Percentiles rank a stretch among this genome's conserved stretches.
These are phyloP conservation scores for Backusella psychrophila DNA, from an alignment of 192 early-diverging fungal genomes.

Conservation along the genomic window DNA sequence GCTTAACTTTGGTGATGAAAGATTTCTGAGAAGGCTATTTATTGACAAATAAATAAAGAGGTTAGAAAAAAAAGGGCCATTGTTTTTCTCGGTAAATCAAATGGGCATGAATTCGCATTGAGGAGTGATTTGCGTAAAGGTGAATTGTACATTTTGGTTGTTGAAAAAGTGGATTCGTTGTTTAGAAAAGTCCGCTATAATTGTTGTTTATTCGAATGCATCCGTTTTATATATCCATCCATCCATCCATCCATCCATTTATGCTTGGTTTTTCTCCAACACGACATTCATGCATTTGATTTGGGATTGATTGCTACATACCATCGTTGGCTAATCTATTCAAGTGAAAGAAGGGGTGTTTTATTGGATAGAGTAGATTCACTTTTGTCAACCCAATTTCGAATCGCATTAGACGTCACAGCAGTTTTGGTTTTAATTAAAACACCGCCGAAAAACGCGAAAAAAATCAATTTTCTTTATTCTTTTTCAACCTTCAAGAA, in stretches of 20 bases:
- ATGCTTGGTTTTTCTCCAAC: not conserved
- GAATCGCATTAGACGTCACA: not conserved
- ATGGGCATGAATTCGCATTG: not conserved
- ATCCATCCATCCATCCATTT: not conserved
- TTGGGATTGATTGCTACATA: not conserved
- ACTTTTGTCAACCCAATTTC: not conserved
- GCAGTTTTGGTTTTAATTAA: not conserved
- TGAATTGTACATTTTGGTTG: no score
- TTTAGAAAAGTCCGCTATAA: not conserved
- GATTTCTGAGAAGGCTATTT: slow-evolving; percentile 96
- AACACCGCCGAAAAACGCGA: not conserved
- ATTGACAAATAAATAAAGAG: not conserved
- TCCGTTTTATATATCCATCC: not conserved
- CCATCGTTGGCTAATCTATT: slow-evolving; percentile 8
- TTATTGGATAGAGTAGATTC: not conserved
- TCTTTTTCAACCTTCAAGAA: not conserved
- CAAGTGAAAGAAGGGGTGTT: slow-evolving; percentile 7
- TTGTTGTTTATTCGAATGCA: not conserved
- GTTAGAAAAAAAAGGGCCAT: not conserved
- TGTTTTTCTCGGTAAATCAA: not conserved
- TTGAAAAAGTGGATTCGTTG: not conserved
- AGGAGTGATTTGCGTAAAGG: no score
- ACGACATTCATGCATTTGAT: not conserved
- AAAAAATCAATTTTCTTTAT: not conserved
- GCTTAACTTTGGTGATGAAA: slow-evolving; percentile 94